phyloP scores from a whole-genome alignment of 2,329 filamentous ascomycete species.

The Claviceps pusilla region DNA sequence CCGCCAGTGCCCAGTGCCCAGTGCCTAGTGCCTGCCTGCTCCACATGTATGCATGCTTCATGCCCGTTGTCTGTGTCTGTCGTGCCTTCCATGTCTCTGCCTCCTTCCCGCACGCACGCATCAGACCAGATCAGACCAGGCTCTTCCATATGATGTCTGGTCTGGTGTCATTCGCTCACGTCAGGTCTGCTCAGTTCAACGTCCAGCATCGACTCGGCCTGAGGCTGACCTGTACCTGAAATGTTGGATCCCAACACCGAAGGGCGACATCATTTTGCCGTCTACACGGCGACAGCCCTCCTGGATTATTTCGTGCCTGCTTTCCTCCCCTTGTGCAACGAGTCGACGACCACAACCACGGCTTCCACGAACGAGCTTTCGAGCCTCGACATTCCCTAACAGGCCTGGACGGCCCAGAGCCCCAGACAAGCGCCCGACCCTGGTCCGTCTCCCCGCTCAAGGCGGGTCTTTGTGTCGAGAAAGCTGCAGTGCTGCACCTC shows the following conservation, averaged over 20 bases:
- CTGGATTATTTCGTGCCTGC: not conserved
- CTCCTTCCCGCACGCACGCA: not conserved
- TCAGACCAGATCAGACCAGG: not conserved
- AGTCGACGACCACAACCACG: not conserved
- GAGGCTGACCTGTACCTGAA: not conserved
- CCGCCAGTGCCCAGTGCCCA: not conserved
- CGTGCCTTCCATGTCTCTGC: not conserved
- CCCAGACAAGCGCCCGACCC: conserved; percentile 5
- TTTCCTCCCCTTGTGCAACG: conserved; percentile 1
- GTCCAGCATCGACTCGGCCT: not conserved
- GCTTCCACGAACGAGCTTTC: not conserved
- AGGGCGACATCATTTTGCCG: not conserved
- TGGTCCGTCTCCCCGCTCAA: conserved; percentile 2
- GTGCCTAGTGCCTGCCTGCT: not conserved
- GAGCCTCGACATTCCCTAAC: not conserved
- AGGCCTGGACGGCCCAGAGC: not conserved
- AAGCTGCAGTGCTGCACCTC: not conserved
- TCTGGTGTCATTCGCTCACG: not conserved
- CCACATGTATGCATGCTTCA: not conserved
- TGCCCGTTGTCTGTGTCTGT: not conserved
- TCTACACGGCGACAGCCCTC: not conserved
- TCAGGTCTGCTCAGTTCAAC: not conserved
- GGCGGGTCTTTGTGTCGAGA: conserved; percentile 2
- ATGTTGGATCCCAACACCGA: not conserved
- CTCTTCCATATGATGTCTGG: not conserved